Evolutionary conservation across 1,139 yeast genomes (phyloP).

Genomic region (Candida tunisiensis): DNA sequence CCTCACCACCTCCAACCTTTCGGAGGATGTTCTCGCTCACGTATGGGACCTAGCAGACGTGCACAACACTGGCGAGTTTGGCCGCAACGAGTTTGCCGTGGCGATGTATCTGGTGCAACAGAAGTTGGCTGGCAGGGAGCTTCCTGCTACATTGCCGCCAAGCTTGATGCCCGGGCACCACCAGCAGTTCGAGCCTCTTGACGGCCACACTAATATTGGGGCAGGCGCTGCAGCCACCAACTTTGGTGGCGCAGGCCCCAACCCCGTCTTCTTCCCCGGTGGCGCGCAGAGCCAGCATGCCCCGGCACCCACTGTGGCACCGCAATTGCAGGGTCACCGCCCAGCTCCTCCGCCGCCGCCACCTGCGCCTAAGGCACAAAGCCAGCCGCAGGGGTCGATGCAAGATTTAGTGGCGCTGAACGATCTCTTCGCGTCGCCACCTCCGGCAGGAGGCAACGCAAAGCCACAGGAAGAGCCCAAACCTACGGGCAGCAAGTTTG

Average conservation of each 20-base stretch:
- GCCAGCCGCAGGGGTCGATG: constrained; percentile 2
- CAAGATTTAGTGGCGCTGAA: constrained; percentile 17
- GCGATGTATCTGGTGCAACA: constrained; percentile 89
- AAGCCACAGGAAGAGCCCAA: constrained; percentile 21
- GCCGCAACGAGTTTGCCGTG: constrained; percentile 71
- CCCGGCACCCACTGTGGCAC: neutral
- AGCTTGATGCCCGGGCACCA: constrained; percentile 7
- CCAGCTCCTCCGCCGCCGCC: constrained; percentile 5
- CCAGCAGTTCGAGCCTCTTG: neutral
- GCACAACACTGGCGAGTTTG: constrained; percentile 70
- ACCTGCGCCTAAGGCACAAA: neutral
- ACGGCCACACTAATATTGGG: too few species aligned
- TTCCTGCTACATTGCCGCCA: constrained; percentile 39
- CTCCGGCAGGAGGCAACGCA: constrained; percentile 15
- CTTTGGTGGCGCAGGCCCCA: too few species aligned
- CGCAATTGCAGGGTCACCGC: constrained; percentile 6
- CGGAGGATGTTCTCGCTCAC: constrained; percentile 71
- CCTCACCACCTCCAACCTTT: constrained; percentile 71
- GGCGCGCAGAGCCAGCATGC: constrained; percentile 1
- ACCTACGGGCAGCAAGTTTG: constrained; percentile 25
- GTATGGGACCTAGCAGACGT: constrained; percentile 94
- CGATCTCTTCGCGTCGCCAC: constrained; percentile 23
- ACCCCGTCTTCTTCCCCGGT: constrained; percentile 3
- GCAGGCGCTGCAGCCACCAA: too few species aligned
- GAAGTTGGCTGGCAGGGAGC: constrained; percentile 53